Base-by-base conservation (phyloP, 768 basidiomycete species). In the Russula earlei region DNA sequence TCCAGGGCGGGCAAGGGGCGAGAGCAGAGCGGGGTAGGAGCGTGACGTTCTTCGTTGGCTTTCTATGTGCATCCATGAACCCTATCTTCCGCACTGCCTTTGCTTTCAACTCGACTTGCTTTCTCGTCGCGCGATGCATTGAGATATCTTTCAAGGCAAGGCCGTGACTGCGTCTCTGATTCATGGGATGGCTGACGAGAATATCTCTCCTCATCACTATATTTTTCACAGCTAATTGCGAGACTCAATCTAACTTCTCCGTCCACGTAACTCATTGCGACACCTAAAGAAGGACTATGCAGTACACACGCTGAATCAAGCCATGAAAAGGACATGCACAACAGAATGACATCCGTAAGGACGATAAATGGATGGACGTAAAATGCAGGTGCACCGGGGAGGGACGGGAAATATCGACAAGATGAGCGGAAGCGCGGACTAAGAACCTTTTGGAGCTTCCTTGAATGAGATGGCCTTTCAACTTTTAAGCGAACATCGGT, bases 381-480 rank as follows among this genome's bases (percentile, higher is more conserved):
- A 59, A 54, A 60, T 59, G 57, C 51, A 55, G 36, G 49, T 55
- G 49, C 47, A 59, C 52, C 19, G 52, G 54, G 49, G 40, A 49
- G 15, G 49, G 48, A n/a, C n/a, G n/a, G 24, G 29, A 50, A 47
- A 59, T 41, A 59, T 27, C 54, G 52, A 56, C 43, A 31, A 57
- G 51, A 50, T 44, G 45, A 52, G 10, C 12, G 19, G 24, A 29
- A 42, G 44, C n/a, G 33, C 19, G 22, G 38, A 52, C 63, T 66
- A 70, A 52, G 64, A 58, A 58, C 77, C 77, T 74, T 85, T 85
- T 62, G 91, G 90, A 53, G 88, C 87, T 71, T 94, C 92, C 81
- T 97, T 95, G 72, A 52, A 82, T 63, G 89, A 84, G 67, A 95
- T 85, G 61, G 87, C 85, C 81, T 83, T 38, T 3, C n/a, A 44